phyloP scores from a whole-genome alignment of 345 rosid genomes.

The Sonneratia alba region DNA sequence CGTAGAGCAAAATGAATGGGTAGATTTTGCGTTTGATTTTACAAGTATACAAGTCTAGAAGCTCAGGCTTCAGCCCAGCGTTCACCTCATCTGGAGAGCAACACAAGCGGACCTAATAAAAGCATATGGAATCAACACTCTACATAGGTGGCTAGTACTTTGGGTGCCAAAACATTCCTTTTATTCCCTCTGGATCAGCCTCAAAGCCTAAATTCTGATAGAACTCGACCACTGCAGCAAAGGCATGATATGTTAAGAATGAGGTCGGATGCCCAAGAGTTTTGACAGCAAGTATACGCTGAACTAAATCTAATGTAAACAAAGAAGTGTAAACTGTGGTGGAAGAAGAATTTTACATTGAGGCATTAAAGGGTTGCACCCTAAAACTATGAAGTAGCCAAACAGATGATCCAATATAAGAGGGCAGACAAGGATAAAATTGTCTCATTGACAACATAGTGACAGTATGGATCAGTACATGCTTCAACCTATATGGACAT shows the following conservation, averaged over 20 bases:
- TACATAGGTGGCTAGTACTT: conserved; percentile 25
- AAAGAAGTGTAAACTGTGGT: background rate
- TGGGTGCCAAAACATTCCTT: conserved; percentile 98
- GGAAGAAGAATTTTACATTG: background rate
- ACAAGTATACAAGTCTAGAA: background rate
- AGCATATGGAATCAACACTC: background rate
- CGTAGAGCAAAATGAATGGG: no score
- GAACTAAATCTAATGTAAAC: background rate
- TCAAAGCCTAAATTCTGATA: conserved; percentile 86
- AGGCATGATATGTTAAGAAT: background rate
- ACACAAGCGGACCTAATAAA: background rate
- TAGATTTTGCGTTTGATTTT: background rate
- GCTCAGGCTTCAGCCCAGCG: background rate
- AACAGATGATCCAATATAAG: no score
- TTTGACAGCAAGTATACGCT: background rate
- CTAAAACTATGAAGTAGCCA: no score
- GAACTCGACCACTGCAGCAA: conserved; percentile 78
- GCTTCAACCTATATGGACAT: background rate
- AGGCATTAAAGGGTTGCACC: background rate
- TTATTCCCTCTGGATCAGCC: conserved; percentile 95
- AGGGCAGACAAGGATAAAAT: no score
- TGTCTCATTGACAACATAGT: background rate
- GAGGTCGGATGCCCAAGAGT: background rate
- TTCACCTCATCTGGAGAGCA: background rate
- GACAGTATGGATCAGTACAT: background rate